Base-by-base conservation (phyloP, 805 yeast species). In the Candida sonorensis region DNA sequence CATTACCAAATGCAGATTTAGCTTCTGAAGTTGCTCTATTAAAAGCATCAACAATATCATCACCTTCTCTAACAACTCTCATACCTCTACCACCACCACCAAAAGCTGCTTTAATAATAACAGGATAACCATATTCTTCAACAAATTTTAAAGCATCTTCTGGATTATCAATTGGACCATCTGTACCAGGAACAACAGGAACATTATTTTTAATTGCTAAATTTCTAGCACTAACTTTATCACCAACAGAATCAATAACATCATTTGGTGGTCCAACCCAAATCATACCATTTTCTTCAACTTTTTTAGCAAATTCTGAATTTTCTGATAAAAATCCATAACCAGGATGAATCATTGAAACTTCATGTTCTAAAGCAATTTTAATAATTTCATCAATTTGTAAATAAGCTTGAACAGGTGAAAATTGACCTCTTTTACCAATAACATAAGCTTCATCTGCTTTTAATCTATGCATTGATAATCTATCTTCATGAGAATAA, bases 51-150 rank as follows among this genome's bases (percentile, higher is more conserved):
- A 57, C 80, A 38, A 90, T 75, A 59, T 80, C 85, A 49, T 92
- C 98, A 50, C 96, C 97, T 62, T 90, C 96, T 53, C 94, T 72
- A 27, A 90, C 98, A 31, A 90, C 98, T 67, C 98, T 80, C 97
- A 90, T 92, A 74, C 98, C 98, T 66, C 97, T 79, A 56, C 98
- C 98, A 71, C 98, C 98, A 66, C 98, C 98, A 59, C 98, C 98
- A 55, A 83, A 92, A 23, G 98, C 98, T 29, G 98, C 98, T 65
- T 90, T 90, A 64, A 90, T 87, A 62, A 90, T 90, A 30, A 92
- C 97, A 7, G 98, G 98, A 64, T 60, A 88, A 20, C 98, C 98
- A 60, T 90, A 72, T 62, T 86, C 54, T 27, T 64, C 73, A 23
- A 88, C 97, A 54, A 90, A 90, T 7, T 58, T 78, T 43, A 64